Evolutionary conservation across 306 rosid genomes (phyloP).

Genomic region (Prunus persica): DNA sequence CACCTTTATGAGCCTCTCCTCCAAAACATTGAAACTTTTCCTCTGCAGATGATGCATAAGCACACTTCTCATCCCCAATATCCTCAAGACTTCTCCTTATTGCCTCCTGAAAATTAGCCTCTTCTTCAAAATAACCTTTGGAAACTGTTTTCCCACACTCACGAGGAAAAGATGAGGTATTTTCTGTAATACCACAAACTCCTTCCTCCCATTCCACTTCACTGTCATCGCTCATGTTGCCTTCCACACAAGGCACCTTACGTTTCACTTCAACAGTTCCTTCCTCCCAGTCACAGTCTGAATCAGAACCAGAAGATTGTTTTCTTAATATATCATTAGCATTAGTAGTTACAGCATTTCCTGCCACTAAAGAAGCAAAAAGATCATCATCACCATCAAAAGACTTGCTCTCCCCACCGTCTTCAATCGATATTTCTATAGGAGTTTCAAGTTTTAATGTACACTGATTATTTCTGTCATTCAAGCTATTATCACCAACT

Average conservation of each 20-base stretch:
- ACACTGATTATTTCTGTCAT: slow-evolving; percentile 32
- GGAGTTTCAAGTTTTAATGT: slow-evolving; percentile 38
- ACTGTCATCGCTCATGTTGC: slow-evolving; percentile 44
- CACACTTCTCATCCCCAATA: slow-evolving; percentile 27
- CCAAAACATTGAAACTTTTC: slow-evolving; percentile 30
- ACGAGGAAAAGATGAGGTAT: slow-evolving; percentile 23
- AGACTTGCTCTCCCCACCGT: slow-evolving; percentile 37
- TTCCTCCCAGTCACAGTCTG: slow-evolving; percentile 77
- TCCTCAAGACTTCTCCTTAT: slow-evolving; percentile 80
- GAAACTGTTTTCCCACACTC: slow-evolving; percentile 42
- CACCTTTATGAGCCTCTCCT: slow-evolving; percentile 22
- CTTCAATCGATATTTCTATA: slow-evolving; percentile 67
- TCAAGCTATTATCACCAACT: slow-evolving; percentile 31
- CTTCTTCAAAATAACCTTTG: slow-evolving; percentile 71
- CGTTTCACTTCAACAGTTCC: slow-evolving; percentile 32
- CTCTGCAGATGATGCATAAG: slow-evolving; percentile 18
- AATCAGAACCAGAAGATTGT: slow-evolving; percentile 39
- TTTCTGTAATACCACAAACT: slow-evolving; percentile 43
- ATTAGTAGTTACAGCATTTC: slow-evolving; percentile 37
- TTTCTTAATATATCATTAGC: slow-evolving; percentile 32
- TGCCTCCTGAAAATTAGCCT: slow-evolving; percentile 81
- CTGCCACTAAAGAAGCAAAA: slow-evolving; percentile 70
- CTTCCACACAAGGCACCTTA: slow-evolving; percentile 23
- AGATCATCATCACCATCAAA: slow-evolving; percentile 61
- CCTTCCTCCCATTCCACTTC: slow-evolving; percentile 92